A percentile compares a stretch with the other conserved stretches of the same genome.
Evolutionary conservation across 352 stramenopile species (phyloP).

Genomic region (Phytopythium helicoides): DNA sequence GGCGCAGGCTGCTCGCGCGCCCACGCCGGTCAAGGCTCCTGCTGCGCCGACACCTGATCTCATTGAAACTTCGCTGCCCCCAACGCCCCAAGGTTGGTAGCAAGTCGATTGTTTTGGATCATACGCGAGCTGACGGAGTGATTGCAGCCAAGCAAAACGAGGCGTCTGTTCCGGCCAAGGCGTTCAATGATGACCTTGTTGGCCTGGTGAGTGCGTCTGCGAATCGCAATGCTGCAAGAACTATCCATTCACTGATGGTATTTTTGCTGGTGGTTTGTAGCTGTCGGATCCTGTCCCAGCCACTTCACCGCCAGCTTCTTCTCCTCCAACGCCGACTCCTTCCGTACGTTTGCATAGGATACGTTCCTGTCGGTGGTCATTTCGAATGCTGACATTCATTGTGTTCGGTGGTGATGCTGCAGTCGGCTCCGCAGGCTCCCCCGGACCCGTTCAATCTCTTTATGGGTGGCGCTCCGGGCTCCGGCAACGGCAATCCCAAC

Average conservation of each 20-base stretch:
- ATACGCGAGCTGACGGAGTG: not conserved
- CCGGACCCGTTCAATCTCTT: conserved; percentile 82
- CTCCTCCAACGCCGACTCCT: conserved; percentile 34
- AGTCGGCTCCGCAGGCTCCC: conserved; percentile 21
- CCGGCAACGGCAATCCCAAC: conserved; percentile 11
- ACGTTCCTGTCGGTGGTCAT: not conserved
- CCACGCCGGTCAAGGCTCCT: conserved; percentile 12
- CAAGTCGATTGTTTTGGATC: not conserved
- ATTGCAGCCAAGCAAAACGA: conserved; percentile 56
- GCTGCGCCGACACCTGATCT: conserved; percentile 53
- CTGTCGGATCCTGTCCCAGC: conserved; percentile 59
- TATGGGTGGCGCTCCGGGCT: conserved; percentile 15
- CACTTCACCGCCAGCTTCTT: conserved; percentile 26
- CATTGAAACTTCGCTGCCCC: conserved; percentile 62
- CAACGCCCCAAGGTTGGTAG: conserved; percentile 22
- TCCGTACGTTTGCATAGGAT: conserved; percentile 18
- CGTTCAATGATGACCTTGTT: conserved; percentile 81
- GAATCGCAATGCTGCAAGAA: not conserved
- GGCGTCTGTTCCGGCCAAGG: conserved; percentile 35
- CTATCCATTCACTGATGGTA: not conserved
- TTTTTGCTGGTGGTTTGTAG: conserved; percentile 15
- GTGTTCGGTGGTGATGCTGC: conserved; percentile 1
- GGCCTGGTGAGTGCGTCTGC: conserved; percentile 45
- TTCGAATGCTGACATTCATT: conserved; percentile 6
- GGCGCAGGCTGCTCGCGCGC: conserved; percentile 21